These are phyloP conservation scores for Tephrocybe rancida DNA, from an alignment of 768 basidiomycete species.

Conservation along the genomic window DNA sequence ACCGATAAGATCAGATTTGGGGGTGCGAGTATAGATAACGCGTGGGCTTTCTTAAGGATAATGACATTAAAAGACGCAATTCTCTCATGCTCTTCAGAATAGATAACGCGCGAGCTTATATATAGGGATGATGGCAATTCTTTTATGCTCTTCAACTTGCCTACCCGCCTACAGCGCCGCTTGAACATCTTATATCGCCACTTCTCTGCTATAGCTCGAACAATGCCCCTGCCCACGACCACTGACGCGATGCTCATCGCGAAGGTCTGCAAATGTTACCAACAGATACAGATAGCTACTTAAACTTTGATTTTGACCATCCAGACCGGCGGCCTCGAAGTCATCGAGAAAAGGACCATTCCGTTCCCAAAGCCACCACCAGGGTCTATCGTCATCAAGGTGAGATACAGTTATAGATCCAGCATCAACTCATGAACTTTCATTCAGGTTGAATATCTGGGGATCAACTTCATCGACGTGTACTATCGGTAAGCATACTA, in stretches of 20 bases:
- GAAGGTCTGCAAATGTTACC: conserved; percentile 32
- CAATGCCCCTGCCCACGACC: conserved; percentile 59
- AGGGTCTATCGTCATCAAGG: conserved; percentile 59
- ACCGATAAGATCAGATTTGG: neutral
- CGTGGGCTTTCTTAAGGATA: too few relatives aligned
- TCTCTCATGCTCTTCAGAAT: conserved; percentile 16
- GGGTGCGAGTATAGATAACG: neutral
- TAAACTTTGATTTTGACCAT: neutral
- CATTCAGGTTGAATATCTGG: conserved; percentile 66
- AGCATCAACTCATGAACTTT: neutral
- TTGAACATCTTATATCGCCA: conserved; percentile 26
- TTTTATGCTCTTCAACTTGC: conserved; percentile 14
- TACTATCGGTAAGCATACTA: conserved; percentile 64
- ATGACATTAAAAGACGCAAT: neutral
- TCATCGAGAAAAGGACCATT: conserved; percentile 66
- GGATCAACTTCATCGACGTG: conserved; percentile 88
- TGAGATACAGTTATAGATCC: conserved; percentile 7
- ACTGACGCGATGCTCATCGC: conserved; percentile 75
- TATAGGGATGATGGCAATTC: too few relatives aligned
- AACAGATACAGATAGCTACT: neutral
- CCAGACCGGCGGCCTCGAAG: conserved; percentile 72
- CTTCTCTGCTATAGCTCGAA: conserved; percentile 25
- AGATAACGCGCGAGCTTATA: too few relatives aligned
- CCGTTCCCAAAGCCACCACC: conserved; percentile 68
- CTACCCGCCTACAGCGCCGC: conserved; percentile 6